Evolutionary conservation across 2,329 filamentous ascomycete species (phyloP).

Genomic region (Talaromyces islandicus): DNA sequence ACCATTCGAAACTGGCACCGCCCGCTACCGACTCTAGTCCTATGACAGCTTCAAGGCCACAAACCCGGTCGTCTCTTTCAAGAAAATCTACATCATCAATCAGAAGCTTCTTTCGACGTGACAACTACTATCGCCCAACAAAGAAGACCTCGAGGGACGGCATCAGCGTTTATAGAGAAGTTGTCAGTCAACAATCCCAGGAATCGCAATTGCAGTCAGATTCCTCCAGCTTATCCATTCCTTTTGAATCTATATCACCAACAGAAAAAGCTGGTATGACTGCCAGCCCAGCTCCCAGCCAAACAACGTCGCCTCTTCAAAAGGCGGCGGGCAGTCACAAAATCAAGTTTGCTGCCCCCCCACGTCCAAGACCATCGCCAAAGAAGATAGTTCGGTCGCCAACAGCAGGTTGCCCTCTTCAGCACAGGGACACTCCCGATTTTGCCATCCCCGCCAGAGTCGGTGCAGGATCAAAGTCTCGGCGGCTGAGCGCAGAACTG

Average conservation of each 20-base stretch:
- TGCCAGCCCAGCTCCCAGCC: conserved; percentile 8
- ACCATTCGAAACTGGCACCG: neutral
- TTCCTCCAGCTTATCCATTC: neutral
- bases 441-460: conserved; percentile 56
- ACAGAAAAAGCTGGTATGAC: neutral
- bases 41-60: neutral
- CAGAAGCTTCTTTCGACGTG: conserved; percentile 19
- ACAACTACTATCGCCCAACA: conserved; percentile 27
- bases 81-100: conserved; percentile 4
- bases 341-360: conserved; percentile 19
- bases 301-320: conserved; percentile 12
- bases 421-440: conserved; percentile 15
- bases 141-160: conserved; percentile 13
- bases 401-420: conserved; percentile 19
- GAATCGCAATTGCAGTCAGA: neutral
- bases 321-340: conserved; percentile 19
- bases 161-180: neutral
- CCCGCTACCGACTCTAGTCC: conserved; percentile 13
- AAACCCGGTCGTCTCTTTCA: neutral
- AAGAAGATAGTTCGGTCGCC: conserved; percentile 19
- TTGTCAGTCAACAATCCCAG: neutral
- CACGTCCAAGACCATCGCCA: conserved; percentile 14
- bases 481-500: conserved; percentile 67
- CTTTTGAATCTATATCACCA: neutral
- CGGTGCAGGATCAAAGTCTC: conserved; percentile 70